Evolutionary conservation across 2,329 filamentous ascomycete species (phyloP), one percentile per base, ranked within the genome.

Genomic region (Xylaria sp.): DNA sequence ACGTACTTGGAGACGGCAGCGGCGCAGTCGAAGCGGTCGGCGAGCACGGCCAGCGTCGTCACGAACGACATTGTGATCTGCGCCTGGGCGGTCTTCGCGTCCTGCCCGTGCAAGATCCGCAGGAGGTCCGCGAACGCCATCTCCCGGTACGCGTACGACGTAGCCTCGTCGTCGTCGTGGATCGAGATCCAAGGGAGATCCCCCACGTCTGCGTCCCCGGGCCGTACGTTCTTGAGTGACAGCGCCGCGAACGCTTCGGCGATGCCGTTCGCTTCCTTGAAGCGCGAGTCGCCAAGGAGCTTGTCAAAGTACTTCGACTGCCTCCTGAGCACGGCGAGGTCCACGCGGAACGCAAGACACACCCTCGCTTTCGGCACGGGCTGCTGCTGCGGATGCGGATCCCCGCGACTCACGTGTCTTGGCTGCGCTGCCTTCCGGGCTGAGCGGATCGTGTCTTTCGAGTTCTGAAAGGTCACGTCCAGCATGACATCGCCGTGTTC

Each of bases 11-110:
- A 81, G 1, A 93, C 83, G 11, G 82, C 76, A 2, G 81, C 76
- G 1, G 88, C 79, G 66, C 89, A 90, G 78, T 91, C 89, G 77
- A 93, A 94, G 50, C 90, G 87, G 77, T 94, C 92, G 10, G 91
- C 90, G 63, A 92, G 85, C 58, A 93, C 85, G 45, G 90, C 88
- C 45, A 94, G 80, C 1, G 90, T 90, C 15, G 89, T 86, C 11
- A 92, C 81, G 70, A 90, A 90, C 6, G 86, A 79, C 69, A 92
- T 84, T 17, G 85, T 85, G 22, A 85, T 81, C 1, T 80, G 77
- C 56, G 79, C 80, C n/a, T 70, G 71, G 29, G 25, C 44, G 6
- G 69, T 64, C 58, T 58, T 47, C 20, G 82, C 77, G 42, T 86
- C 84, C 54, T 80, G 79, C 25, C 84, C 84, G 75, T 94, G 91